Evolutionary conservation across 192 early-diverging fungal species (phyloP).

Genomic region (Entrophospora sp.): DNA sequence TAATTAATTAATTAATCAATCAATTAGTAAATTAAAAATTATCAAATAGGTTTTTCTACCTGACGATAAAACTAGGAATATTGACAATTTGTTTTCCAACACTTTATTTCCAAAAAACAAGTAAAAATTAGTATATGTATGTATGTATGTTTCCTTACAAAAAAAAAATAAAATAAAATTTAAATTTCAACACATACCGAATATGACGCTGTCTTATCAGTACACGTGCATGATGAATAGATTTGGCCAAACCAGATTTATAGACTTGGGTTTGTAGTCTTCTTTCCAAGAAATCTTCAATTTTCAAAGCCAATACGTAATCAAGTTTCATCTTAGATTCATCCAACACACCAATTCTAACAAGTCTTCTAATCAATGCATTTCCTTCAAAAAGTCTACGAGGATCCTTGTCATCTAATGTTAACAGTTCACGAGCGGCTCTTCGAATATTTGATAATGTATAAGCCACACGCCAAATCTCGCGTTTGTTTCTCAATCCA

Average conservation of each 20-base stretch:
- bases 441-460: constrained; percentile 98
- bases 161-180: too few relatives aligned
- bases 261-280: too few relatives aligned
- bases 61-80: constrained; percentile 92
- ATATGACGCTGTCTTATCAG: too few relatives aligned
- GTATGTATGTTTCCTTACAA: constrained; percentile 93
- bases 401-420: constrained; percentile 91
- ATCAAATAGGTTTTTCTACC: too few relatives aligned
- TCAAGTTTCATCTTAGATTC: constrained; percentile 95
- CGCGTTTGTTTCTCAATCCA: constrained; percentile 97
- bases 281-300: too few relatives aligned
- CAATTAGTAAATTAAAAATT: too few relatives aligned
- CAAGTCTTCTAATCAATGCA: constrained; percentile 95
- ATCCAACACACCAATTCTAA: constrained; percentile 95
- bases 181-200: too few relatives aligned
- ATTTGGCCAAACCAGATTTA: too few relatives aligned
- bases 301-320: too few relatives aligned
- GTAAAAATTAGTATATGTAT: constrained; percentile 86
- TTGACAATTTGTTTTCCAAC: constrained; percentile 97
- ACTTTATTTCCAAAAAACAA: neutral
- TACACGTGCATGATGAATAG: too few relatives aligned
- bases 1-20: too few relatives aligned
- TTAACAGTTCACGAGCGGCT: constrained; percentile 99
- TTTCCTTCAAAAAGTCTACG: constrained; percentile 98
- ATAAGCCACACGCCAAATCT: constrained; percentile 95